Conservation (phyloP, 768 basidiomycete species). For the Mycena metata region DNA sequence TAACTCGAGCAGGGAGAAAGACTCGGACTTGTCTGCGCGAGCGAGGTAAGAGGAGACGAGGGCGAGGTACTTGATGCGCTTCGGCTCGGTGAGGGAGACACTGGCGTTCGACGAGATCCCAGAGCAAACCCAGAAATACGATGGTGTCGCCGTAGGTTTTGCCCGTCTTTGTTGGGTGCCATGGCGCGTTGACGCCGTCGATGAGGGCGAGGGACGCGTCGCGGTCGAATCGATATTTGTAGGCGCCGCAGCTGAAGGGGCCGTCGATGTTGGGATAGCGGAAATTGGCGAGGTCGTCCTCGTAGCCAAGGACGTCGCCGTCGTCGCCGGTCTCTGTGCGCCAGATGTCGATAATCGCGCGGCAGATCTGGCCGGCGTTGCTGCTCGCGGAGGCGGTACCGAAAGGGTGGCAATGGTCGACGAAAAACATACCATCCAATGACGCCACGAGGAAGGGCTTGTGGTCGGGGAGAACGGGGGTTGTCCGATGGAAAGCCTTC, state of each 20-base stretch:
- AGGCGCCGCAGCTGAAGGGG: background rate
- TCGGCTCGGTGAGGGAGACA: slow-evolving; percentile 45
- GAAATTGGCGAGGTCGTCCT: slow-evolving; percentile 31
- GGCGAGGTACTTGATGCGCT: slow-evolving; percentile 42
- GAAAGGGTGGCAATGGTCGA: slow-evolving; percentile 42
- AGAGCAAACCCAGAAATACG: slow-evolving; percentile 46
- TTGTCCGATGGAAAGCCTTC: background rate
- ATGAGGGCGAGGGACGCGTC: background rate
- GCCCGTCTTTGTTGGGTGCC: slow-evolving; percentile 31
- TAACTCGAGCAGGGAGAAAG: slow-evolving; percentile 22
- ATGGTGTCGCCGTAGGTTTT: slow-evolving; percentile 35
- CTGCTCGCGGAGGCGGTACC: slow-evolving; percentile 32
- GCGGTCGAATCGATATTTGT: background rate
- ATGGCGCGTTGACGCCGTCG: background rate
- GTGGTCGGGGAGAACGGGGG: slow-evolving; percentile 31
- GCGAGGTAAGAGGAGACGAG: slow-evolving; percentile 35
- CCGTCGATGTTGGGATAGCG: slow-evolving; percentile 30
- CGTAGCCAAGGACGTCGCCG: slow-evolving; percentile 26
- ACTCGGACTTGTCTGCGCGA: background rate
- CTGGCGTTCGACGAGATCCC: slow-evolving; percentile 43
- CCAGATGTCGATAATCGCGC: slow-evolving; percentile 33
- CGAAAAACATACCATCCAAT: slow-evolving; percentile 21
- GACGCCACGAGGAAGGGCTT: slow-evolving; percentile 36
- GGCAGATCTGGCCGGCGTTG: slow-evolving; percentile 35
- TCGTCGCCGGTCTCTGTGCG: background rate